Conservation (phyloP, 495 filamentous ascomycete species). For the Aspergillus saccharolyticus region DNA sequence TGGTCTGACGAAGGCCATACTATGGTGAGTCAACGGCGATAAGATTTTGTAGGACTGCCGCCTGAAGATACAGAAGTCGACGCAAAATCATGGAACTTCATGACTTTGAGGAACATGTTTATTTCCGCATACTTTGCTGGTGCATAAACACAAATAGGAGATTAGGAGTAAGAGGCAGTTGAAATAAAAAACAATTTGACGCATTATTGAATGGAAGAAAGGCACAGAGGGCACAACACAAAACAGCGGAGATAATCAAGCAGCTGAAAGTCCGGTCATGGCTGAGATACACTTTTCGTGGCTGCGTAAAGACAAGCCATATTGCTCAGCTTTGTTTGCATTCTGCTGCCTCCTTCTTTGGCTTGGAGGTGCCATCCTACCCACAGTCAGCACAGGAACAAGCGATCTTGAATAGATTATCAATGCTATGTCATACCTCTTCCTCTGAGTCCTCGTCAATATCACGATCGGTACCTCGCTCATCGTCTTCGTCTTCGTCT, state of each 20-base stretch:
- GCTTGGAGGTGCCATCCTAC: constrained; percentile 91
- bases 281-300: background rate
- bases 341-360: constrained; percentile 97
- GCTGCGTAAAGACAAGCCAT: background rate
- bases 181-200: constrained; percentile 26
- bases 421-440: constrained; percentile 60
- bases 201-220: constrained; percentile 10
- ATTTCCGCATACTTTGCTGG: constrained; percentile 27
- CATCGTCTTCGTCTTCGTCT: constrained; percentile 69
- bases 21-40: background rate
- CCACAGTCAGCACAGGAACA: constrained; percentile 27
- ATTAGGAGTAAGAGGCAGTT: constrained; percentile 23
- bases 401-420: background rate
- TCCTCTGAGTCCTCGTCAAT: constrained; percentile 80
- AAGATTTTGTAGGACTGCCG: background rate
- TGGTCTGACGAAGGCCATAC: background rate
- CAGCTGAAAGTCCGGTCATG: background rate
- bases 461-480: constrained; percentile 37
- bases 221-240: background rate
- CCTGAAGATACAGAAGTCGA: background rate
- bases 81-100: background rate
- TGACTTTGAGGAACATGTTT: constrained; percentile 5
- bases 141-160: constrained; percentile 11
- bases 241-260: constrained; percentile 1
- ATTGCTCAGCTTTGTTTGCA: constrained; percentile 91